phyloP scores from a whole-genome alignment of 805 yeast species.

The Candida alai region DNA sequence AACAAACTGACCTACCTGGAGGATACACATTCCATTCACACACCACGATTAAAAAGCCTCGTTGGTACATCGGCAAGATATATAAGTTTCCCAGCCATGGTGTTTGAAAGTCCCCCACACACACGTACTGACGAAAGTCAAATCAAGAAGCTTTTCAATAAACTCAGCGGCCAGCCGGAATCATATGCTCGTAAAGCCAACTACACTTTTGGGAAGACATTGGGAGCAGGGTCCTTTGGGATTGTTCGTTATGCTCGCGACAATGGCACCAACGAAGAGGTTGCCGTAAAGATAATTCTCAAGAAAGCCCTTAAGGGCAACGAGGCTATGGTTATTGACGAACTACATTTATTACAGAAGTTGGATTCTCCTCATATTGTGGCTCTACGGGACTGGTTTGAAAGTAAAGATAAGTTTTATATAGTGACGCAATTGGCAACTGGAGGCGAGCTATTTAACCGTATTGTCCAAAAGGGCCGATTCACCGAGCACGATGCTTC shows the following conservation, averaged over 20 bases:
- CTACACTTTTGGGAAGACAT: constrained; percentile 75
- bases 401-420: constrained; percentile 85
- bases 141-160: constrained; percentile 43
- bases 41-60: too few species aligned
- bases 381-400: constrained; percentile 90
- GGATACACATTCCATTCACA: too few species aligned
- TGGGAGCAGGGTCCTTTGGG: constrained; percentile 96
- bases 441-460: constrained; percentile 92
- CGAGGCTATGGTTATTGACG: constrained; percentile 75
- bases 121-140: constrained; percentile 14
- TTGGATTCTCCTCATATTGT: constrained; percentile 84
- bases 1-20: too few species aligned
- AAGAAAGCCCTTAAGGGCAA: constrained; percentile 81
- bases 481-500: constrained; percentile 91
- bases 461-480: constrained; percentile 74
- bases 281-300: constrained; percentile 85
- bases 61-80: too few species aligned
- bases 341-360: constrained; percentile 62
- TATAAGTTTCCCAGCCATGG: neutral
- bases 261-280: constrained; percentile 53
- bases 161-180: constrained; percentile 68
- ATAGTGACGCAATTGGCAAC: constrained; percentile 92
- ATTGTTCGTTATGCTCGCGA: constrained; percentile 76
- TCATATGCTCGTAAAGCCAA: constrained; percentile 62
- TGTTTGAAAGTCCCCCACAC: too few species aligned